Evolutionary conservation across 1,139 yeast species (phyloP), one percentile per base, ranked within the genome.

Genomic region (Saccharomyces hybrid): DNA sequence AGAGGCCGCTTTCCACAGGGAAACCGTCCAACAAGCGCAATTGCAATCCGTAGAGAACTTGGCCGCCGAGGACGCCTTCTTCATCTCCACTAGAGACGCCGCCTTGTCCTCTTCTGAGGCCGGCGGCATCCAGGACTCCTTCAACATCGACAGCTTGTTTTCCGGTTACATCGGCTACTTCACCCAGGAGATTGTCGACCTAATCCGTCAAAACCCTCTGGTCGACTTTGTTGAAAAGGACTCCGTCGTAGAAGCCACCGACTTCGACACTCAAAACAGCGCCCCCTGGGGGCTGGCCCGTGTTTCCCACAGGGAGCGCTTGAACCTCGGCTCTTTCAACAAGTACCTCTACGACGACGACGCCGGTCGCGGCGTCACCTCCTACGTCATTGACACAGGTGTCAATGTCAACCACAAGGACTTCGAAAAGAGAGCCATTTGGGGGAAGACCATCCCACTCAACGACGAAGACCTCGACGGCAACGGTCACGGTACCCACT

Each of bases 241-340:
- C 72, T 85, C 95, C 7, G 74, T 80, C 59, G 96, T 89, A 52
- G 74, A 77, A 61, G 82, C 91, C 52, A 73, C 76, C 58, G 86
- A 84, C 63, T 81, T 83, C 61, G 77, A 77, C 54, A 73, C 80
- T 58, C 91, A 88, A 75, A 83, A 82, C 66, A 89, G 89, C 62
- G 91, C 96, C 50, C 96, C 96, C 55, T 89, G 96, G 97, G 96
- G 96, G 65, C 80, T 90, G 64, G 93, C 98, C 50, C 85, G 98
- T 76, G 81, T 90, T 57, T 88, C 96, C 53, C 96, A 90, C 77
- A 86, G 96, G 71, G 81, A 85, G 58, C 80, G 84, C 32, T 78
- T 88, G 68, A 81, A 83, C 59, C 78, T 88, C 61, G 85, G 87
- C 59, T 77, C 89, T 53, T 88, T 86, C 78, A 88, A 87, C 81